Evolutionary conservation across 208 protist genomes (phyloP), one percentile per base, ranked within the genome.

Genomic region (Zelonia costaricensis): DNA sequence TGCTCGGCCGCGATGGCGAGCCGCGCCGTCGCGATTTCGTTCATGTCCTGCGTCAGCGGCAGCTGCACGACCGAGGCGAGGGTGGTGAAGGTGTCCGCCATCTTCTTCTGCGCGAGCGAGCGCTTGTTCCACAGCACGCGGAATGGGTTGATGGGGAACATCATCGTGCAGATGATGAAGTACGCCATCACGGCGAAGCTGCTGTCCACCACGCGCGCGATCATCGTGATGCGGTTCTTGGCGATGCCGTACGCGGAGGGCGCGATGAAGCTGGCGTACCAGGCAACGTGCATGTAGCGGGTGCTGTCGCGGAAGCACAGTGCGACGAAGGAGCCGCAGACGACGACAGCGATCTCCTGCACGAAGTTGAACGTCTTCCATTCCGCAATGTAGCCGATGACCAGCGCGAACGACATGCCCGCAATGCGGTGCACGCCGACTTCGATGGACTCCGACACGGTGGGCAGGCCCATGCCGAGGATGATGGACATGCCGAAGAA

Each of bases 401-500:
- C 47, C 39, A 77, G 65, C 36, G 78, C 72, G 67, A 81, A 81
- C 45, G 70, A 51, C 59, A 82, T 69, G 18, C 78, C 82, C 1
- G 66, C 55, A 27, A 85, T 69, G 33, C 82, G 82, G 52, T 82
- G 74, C n/a, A 83, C 67, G 43, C 78, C 82, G 0, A 71, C 62
- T 45, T 79, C 64, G 31, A 89, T 65, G 9, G 78, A 75, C 62
- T 89, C 75, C 18, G 75, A 60, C 6, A 65, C 69, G 6, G 82
- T 85, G 28, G 75, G 82, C 38, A 80, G 60, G 22, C 77, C 70
- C 43, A 89, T 73, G 44, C 78, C 78, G 16, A 83, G 58, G 27
- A 89, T 79, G 54, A 89, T 85, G 2, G 75, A 69, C 71, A 85
- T 85, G 18, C 77, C 82, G 58, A 85, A 83, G 66, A 71, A 85